Conservation (phyloP, 768 basidiomycete species). For the Austroboletus festivus region DNA sequence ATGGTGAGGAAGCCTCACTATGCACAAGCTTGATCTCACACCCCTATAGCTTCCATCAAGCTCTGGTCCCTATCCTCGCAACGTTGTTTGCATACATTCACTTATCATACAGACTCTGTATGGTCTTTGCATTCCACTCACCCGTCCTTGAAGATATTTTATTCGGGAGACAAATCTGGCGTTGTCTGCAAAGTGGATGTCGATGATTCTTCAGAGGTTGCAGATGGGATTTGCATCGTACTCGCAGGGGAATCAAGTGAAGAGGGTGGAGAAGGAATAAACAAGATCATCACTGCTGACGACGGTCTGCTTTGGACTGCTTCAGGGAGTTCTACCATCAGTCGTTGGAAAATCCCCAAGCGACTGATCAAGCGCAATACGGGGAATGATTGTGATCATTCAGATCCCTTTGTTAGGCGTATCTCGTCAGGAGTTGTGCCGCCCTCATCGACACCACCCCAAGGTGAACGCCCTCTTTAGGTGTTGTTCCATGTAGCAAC, state of each 20-base stretch:
- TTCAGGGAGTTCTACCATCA: slow-evolving; percentile 75
- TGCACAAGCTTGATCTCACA: slow-evolving; percentile 11
- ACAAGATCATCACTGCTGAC: slow-evolving; percentile 78
- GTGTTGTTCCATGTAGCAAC: not conserved
- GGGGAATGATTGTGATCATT: slow-evolving; percentile 12
- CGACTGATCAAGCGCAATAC: slow-evolving; percentile 30
- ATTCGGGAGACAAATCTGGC: slow-evolving; percentile 93
- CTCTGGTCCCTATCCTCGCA: slow-evolving; percentile 92
- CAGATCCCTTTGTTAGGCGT: slow-evolving; percentile 10
- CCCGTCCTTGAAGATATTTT: slow-evolving; percentile 84
- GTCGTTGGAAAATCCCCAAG: slow-evolving; percentile 71
- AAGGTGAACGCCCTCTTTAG: slow-evolving; percentile 17
- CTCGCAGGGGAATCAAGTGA: slow-evolving; percentile 67
- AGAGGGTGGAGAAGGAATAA: slow-evolving; percentile 60
- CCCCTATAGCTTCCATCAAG: slow-evolving; percentile 68
- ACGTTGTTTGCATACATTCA: slow-evolving; percentile 92
- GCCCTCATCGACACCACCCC: slow-evolving; percentile 6
- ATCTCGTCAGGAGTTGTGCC: slow-evolving; percentile 14
- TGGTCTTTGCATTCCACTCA: slow-evolving; percentile 92
- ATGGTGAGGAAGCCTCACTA: slow-evolving; percentile 39
- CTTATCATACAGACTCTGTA: slow-evolving; percentile 90
- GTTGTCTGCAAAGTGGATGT: slow-evolving; percentile 89
- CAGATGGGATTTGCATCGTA: slow-evolving; percentile 86
- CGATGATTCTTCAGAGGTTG: slow-evolving; percentile 72
- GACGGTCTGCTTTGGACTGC: slow-evolving; percentile 90